These are phyloP conservation scores for Rhodotorula glutinis DNA, from an alignment of 1,284 basidiomycete genomes.

Conservation along the genomic window DNA sequence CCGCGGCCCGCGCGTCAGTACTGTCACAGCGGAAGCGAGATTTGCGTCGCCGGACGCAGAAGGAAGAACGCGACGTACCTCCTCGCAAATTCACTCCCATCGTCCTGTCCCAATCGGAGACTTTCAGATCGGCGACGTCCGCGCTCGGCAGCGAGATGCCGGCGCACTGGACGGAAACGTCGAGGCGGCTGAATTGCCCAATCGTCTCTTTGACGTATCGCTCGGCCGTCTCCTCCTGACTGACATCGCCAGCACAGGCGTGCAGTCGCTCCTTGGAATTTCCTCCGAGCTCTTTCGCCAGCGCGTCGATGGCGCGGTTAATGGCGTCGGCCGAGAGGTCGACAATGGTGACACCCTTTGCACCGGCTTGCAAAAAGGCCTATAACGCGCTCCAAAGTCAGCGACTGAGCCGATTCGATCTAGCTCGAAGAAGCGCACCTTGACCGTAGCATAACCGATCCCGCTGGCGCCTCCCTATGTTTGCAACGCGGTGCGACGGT, in stretches of 20 bases:
- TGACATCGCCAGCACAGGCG: slow-evolving; percentile 6
- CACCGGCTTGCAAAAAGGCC: slow-evolving; percentile 11
- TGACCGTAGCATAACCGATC: slow-evolving; percentile 13
- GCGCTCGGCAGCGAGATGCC: neutral
- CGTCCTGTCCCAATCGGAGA: slow-evolving; percentile 8
- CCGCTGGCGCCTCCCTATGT: slow-evolving; percentile 11
- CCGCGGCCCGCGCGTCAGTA: neutral
- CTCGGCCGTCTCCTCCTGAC: neutral
- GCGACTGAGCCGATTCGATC: rapidly evolving
- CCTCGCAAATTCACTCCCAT: slow-evolving; percentile 22
- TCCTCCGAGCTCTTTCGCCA: neutral
- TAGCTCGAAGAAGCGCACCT: neutral
- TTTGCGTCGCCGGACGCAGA: neutral
- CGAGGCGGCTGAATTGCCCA: slow-evolving; percentile 1
- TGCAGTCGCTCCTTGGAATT: neutral
- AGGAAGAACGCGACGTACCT: neutral
- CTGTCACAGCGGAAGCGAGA: neutral
- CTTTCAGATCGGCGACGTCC: slow-evolving; percentile 4
- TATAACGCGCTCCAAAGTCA: neutral
- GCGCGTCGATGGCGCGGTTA: neutral
- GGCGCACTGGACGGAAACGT: slow-evolving; percentile 19
- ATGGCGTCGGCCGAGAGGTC: slow-evolving; percentile 6
- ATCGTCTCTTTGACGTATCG: slow-evolving; percentile 3
- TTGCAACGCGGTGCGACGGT: neutral
- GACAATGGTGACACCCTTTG: slow-evolving; percentile 15